phyloP scores from a whole-genome alignment of 2,329 filamentous ascomycete genomes.

The Ophiocordyceps camponoti-saundersi region DNA sequence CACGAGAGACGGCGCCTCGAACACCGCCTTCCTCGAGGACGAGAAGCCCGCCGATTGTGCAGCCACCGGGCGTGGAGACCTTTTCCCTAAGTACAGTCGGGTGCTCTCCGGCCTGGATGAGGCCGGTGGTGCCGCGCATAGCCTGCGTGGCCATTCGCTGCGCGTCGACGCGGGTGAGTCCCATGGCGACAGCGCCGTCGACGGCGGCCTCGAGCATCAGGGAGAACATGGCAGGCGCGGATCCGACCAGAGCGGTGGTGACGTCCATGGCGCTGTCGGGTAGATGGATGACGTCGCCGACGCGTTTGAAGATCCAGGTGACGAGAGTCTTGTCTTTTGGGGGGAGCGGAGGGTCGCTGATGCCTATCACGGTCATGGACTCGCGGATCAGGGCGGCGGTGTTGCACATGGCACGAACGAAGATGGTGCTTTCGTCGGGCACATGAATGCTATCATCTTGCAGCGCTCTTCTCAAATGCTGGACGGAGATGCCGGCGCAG shows the following conservation, averaged over 20 bases:
- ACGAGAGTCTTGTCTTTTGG: slow-evolving; percentile 38
- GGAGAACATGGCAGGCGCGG: slow-evolving; percentile 60
- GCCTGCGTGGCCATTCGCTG: slow-evolving; percentile 65
- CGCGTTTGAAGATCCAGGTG: slow-evolving; percentile 60
- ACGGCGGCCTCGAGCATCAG: slow-evolving; percentile 60
- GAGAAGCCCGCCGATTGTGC: slow-evolving; percentile 57
- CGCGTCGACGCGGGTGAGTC: slow-evolving; percentile 54
- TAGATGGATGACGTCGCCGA: slow-evolving; percentile 54
- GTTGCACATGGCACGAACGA: slow-evolving; percentile 75
- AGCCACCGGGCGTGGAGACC: slow-evolving; percentile 62
- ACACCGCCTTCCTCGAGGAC: slow-evolving; percentile 58
- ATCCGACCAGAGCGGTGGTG: slow-evolving; percentile 56
- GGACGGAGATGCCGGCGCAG: slow-evolving; percentile 56
- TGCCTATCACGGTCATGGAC: slow-evolving; percentile 67
- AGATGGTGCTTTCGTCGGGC: slow-evolving; percentile 31
- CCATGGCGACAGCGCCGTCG: slow-evolving; percentile 67
- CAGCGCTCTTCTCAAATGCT: slow-evolving; percentile 49
- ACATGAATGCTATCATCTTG: slow-evolving; percentile 24
- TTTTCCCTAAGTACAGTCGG: slow-evolving; percentile 60
- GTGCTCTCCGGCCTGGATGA: slow-evolving; percentile 57
- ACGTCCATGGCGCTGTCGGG: slow-evolving; percentile 55
- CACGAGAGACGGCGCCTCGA: slow-evolving; percentile 47
- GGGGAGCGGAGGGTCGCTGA: slow-evolving; percentile 38
- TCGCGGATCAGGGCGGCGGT: slow-evolving; percentile 64
- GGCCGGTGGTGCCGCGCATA: slow-evolving; percentile 54